Conservation (phyloP, 2,329 filamentous ascomycete genomes). For the Fusarium xyrophilum region DNA sequence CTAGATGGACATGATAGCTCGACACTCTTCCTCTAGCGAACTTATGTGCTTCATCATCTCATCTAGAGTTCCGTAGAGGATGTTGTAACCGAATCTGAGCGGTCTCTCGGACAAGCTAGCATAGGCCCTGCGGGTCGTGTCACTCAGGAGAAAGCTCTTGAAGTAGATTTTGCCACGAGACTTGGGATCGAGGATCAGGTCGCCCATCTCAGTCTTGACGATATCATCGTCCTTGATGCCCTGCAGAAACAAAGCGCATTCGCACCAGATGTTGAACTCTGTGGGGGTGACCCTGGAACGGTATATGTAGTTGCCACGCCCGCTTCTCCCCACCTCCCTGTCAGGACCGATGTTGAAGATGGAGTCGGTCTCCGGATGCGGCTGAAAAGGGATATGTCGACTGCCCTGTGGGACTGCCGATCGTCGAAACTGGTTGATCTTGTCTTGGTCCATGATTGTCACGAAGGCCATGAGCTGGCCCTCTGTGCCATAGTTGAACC, state of each 20-base stretch:
- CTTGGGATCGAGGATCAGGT: neutral
- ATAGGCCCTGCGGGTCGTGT: neutral
- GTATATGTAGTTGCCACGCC: neutral
- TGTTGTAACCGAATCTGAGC: conserved; percentile 25
- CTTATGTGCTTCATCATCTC: neutral
- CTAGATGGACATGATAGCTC: conserved; percentile 24
- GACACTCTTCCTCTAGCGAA: neutral
- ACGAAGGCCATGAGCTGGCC: conserved; percentile 30
- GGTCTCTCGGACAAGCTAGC: conserved; percentile 14
- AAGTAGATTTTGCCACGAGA: conserved; percentile 6
- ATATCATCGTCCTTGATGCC: neutral
- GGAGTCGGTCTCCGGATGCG: neutral
- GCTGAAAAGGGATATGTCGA: neutral
- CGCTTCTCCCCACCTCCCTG: neutral
- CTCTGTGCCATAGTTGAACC: conserved; percentile 42
- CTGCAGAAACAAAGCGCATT: conserved; percentile 12
- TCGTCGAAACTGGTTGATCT: neutral
- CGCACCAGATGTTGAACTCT: conserved; percentile 18
- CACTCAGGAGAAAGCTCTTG: conserved; percentile 9
- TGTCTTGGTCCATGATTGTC: conserved; percentile 2
- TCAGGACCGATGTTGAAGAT: conserved; percentile 9
- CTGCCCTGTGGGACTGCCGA: too few species aligned
- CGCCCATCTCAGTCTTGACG: neutral
- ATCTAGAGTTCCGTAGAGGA: neutral
- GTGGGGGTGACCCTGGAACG: neutral